Evolutionary conservation across 2,329 filamentous ascomycete species (phyloP).

Genomic region (Bipolaris cookei): DNA sequence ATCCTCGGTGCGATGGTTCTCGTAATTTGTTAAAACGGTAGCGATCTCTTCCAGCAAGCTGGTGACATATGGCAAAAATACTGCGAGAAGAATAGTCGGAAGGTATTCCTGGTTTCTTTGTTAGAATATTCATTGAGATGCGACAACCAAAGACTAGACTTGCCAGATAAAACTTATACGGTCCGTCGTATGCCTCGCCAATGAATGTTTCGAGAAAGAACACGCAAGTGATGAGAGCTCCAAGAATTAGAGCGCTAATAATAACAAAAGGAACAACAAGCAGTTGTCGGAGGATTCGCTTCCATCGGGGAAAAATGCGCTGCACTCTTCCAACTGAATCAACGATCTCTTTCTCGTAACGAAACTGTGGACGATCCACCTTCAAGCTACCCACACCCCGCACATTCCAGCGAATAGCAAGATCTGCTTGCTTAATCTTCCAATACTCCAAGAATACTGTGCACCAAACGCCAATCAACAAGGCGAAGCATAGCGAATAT

Average conservation of each 20-base stretch:
- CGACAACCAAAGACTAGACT: not conserved
- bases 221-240: slow-evolving; percentile 34
- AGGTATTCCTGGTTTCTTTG: slow-evolving; percentile 37
- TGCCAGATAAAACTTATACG: slow-evolving; percentile 41
- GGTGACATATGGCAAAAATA: slow-evolving; percentile 40
- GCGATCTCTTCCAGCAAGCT: slow-evolving; percentile 37
- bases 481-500: slow-evolving; percentile 41
- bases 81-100: slow-evolving; percentile 41
- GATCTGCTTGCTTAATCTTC: slow-evolving; percentile 43
- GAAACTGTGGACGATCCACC: slow-evolving; percentile 39
- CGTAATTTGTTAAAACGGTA: slow-evolving; percentile 40
- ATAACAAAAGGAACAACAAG: slow-evolving; percentile 41
- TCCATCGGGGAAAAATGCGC: slow-evolving; percentile 42
- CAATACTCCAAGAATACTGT: slow-evolving; percentile 47
- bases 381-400: slow-evolving; percentile 41
- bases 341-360: slow-evolving; percentile 30
- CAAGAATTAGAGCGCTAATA: slow-evolving; percentile 36
- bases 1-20: slow-evolving; percentile 43
- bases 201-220: slow-evolving; percentile 45
- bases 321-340: slow-evolving; percentile 36
- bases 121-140: slow-evolving; percentile 8
- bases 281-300: slow-evolving; percentile 38
- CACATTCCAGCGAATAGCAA: slow-evolving; percentile 45
- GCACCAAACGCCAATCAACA: slow-evolving; percentile 43
- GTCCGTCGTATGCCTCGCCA: slow-evolving; percentile 43